These are phyloP conservation scores for Monosporascus sp. DNA, from an alignment of 2,329 filamentous ascomycete genomes.

Conservation along the genomic window DNA sequence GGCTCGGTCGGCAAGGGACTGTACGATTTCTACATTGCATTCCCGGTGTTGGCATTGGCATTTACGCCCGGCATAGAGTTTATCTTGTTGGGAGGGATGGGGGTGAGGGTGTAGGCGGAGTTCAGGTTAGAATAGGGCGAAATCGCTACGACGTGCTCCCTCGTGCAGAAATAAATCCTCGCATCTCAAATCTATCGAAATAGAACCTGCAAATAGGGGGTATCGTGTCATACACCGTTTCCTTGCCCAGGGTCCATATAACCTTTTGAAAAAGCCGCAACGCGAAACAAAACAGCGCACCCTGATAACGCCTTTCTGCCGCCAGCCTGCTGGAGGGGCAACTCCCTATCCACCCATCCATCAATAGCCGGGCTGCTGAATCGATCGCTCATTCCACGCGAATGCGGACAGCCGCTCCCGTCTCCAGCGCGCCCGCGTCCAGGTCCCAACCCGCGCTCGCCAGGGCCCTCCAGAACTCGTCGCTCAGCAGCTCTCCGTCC, in stretches of 20 bases:
- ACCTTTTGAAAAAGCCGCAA: too few species aligned
- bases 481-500: constrained; percentile 6
- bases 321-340: neutral
- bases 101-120: neutral
- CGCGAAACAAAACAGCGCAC: too few species aligned
- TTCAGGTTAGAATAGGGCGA: neutral
- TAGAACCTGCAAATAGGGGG: constrained; percentile 2
- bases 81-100: too few species aligned
- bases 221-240: constrained; percentile 5
- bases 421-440: constrained; percentile 60
- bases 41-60: neutral
- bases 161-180: neutral
- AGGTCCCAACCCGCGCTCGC: constrained; percentile 60
- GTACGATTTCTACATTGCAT: neutral
- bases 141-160: too few species aligned
- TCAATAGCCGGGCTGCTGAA: neutral
- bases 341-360: constrained; percentile 21
- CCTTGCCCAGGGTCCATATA: neutral
- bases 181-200: neutral
- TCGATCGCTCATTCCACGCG: constrained; percentile 21
- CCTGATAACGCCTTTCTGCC: neutral
- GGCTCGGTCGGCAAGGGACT: neutral
- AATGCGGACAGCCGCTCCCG: constrained; percentile 44
- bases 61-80: neutral
- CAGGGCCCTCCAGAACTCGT: constrained; percentile 41